Conservation (phyloP, 2,329 filamentous ascomycete genomes). For the Aureobasidium zeae region DNA sequence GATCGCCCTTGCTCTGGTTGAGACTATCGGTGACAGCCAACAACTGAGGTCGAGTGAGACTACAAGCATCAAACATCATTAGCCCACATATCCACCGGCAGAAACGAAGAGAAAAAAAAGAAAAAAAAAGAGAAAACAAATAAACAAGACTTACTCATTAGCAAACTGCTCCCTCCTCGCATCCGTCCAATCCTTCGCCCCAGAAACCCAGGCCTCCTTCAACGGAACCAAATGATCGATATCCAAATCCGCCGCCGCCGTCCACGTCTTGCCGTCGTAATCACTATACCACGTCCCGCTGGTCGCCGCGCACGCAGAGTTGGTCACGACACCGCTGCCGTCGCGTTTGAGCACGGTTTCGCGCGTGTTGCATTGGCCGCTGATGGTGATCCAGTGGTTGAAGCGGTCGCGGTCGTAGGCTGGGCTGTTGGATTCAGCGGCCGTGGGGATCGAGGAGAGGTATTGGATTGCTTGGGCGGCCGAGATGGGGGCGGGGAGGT, state of each 20-base stretch:
- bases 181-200: slow-evolving; percentile 63
- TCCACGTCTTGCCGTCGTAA: slow-evolving; percentile 67
- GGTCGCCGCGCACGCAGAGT: slow-evolving; percentile 51
- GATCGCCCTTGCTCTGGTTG: slow-evolving; percentile 66
- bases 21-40: slow-evolving; percentile 70
- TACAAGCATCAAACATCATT: background rate
- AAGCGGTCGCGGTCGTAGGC: slow-evolving; percentile 59
- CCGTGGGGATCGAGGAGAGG: slow-evolving; percentile 22
- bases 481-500: slow-evolving; percentile 24
- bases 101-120: background rate
- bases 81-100: background rate
- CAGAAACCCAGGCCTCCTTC: slow-evolving; percentile 61
- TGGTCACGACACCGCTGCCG: slow-evolving; percentile 52
- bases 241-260: slow-evolving; percentile 58
- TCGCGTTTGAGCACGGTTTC: slow-evolving; percentile 68
- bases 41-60: slow-evolving; percentile 50
- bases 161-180: slow-evolving; percentile 58
- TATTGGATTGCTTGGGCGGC: slow-evolving; percentile 25
- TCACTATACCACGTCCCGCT: slow-evolving; percentile 62
- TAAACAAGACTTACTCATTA: slow-evolving; percentile 30
- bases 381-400: slow-evolving; percentile 60
- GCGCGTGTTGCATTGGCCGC: slow-evolving; percentile 60
- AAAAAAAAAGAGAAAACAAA: slow-evolving; percentile 17
- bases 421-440: slow-evolving; percentile 25
- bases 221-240: slow-evolving; percentile 80